Percentiles rank a stretch among this genome's conserved stretches.
Conservation (phyloP, 768 basidiomycete species). For the Candolleomyces eurysporus region DNA sequence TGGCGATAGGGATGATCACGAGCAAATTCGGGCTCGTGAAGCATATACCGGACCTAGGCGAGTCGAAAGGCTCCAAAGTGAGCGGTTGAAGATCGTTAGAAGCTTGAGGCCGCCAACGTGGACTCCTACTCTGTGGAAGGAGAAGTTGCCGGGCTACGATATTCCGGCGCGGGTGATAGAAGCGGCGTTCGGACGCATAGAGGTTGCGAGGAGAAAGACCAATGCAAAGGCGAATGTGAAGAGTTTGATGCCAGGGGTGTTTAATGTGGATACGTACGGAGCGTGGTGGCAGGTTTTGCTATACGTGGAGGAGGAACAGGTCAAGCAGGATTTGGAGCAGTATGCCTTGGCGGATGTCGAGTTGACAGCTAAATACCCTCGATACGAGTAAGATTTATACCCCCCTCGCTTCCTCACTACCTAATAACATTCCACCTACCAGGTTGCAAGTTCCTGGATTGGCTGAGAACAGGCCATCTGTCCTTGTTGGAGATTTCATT, state of each 20-base stretch:
- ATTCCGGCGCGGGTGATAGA: slow-evolving; percentile 28
- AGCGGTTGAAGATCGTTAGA: slow-evolving; percentile 27
- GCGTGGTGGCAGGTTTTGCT: slow-evolving; percentile 44
- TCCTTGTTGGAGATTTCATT: slow-evolving; percentile 51
- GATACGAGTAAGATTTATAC: slow-evolving; percentile 40
- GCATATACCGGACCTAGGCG: slow-evolving; percentile 36
- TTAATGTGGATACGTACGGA: slow-evolving; percentile 40
- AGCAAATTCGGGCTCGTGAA: slow-evolving; percentile 40
- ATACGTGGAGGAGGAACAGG: slow-evolving; percentile 49
- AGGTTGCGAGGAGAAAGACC: slow-evolving; percentile 7
- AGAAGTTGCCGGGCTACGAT: slow-evolving; percentile 29
- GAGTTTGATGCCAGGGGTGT: slow-evolving; percentile 32
- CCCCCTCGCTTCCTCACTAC: neutral
- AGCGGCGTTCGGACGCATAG: slow-evolving; percentile 24
- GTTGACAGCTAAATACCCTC: slow-evolving; percentile 32
- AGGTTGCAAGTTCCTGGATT: slow-evolving; percentile 55
- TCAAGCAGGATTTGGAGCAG: slow-evolving; percentile 36
- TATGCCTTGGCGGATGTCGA: slow-evolving; percentile 35
- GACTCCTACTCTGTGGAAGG: slow-evolving; percentile 35
- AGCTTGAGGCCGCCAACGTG: slow-evolving; percentile 38
- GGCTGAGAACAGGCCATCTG: slow-evolving; percentile 57
- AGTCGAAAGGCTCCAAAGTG: slow-evolving; percentile 21
- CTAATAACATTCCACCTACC: neutral
- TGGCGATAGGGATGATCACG: slow-evolving; percentile 49
- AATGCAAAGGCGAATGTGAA: slow-evolving; percentile 21